A percentile compares a stretch with the other conserved stretches of the same genome.
These are phyloP conservation scores for Nectriaceae sp. DNA, from an alignment of 2,329 filamentous ascomycete species.

Conservation along the genomic window DNA sequence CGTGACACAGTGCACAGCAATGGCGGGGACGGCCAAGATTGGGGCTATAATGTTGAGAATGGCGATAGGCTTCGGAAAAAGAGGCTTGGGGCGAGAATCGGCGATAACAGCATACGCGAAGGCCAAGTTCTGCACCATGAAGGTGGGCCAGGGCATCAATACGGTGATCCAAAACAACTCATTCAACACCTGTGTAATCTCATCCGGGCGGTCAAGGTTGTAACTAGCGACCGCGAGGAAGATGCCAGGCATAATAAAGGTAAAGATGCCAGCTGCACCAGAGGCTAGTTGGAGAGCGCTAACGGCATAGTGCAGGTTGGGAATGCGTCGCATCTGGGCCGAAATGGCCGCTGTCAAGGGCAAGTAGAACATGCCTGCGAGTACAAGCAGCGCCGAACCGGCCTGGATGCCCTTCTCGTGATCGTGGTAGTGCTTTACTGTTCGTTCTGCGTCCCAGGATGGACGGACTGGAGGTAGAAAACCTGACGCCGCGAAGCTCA, in stretches of 20 bases:
- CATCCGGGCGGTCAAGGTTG: slow-evolving; percentile 11
- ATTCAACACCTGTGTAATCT: slow-evolving; percentile 16
- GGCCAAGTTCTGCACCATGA: slow-evolving; percentile 14
- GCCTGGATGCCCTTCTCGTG: slow-evolving; percentile 10
- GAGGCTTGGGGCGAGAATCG: slow-evolving; percentile 11
- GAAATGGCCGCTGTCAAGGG: slow-evolving; percentile 12
- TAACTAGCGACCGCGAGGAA: slow-evolving; percentile 13
- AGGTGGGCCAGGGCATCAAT: slow-evolving; percentile 16
- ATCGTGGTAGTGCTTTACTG: too few species aligned
- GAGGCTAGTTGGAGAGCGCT: slow-evolving; percentile 12
- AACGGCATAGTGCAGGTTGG: slow-evolving; percentile 10
- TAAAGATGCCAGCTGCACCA: slow-evolving; percentile 12
- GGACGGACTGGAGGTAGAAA: too few species aligned
- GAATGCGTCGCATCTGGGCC: slow-evolving; percentile 13
- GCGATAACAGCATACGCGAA: slow-evolving; percentile 15
- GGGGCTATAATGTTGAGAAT: slow-evolving; percentile 15
- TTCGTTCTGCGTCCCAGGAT: too few species aligned
- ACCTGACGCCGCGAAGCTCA: too few species aligned
- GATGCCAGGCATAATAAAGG: slow-evolving; percentile 15
- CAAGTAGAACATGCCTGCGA: slow-evolving; percentile 14
- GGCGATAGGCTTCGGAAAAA: slow-evolving; percentile 15
- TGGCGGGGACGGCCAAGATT: slow-evolving; percentile 4
- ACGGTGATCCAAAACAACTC: slow-evolving; percentile 13
- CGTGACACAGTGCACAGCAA: slow-evolving; percentile 10
- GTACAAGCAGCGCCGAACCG: slow-evolving; percentile 9